These are phyloP conservation scores for Syzygium syzygioides DNA, from an alignment of 441 rosid genomes.

Conservation along the genomic window DNA sequence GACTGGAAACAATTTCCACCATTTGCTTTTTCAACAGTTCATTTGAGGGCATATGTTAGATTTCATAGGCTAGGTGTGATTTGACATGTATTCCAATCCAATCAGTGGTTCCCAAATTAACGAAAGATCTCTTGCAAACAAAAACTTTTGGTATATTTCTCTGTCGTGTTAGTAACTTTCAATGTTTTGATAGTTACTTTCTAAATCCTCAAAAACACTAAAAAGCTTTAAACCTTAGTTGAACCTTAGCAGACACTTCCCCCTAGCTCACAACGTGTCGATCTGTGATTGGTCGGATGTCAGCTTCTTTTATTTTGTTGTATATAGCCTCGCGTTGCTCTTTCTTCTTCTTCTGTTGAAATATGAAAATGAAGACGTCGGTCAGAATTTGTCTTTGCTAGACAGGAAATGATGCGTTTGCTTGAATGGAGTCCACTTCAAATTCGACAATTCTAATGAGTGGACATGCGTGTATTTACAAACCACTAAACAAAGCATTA, in stretches of 20 bases:
- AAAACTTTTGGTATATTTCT: too few species aligned
- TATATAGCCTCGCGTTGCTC: background rate
- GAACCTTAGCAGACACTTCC: background rate
- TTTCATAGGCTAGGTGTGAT: background rate
- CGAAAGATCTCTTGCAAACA: background rate
- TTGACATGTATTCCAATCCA: background rate
- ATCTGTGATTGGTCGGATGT: accelerated
- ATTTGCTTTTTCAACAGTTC: background rate
- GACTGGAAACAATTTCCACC: background rate
- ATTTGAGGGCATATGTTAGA: too few species aligned
- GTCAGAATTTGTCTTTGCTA: background rate
- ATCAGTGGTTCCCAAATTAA: background rate
- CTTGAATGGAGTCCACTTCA: background rate
- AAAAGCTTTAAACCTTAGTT: accelerated
- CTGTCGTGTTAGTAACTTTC: too few species aligned
- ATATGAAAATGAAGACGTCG: background rate
- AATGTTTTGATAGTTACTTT: too few species aligned
- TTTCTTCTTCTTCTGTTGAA: background rate
- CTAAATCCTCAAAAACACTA: too few species aligned
- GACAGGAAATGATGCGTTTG: background rate
- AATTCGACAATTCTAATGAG: background rate
- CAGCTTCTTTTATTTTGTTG: background rate
- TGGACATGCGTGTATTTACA: too few species aligned
- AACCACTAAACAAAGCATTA: too few species aligned
- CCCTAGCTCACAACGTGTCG: background rate